These are phyloP conservation scores for Fusarium foetens DNA, from an alignment of 2,329 filamentous ascomycete species.

Conservation along the genomic window DNA sequence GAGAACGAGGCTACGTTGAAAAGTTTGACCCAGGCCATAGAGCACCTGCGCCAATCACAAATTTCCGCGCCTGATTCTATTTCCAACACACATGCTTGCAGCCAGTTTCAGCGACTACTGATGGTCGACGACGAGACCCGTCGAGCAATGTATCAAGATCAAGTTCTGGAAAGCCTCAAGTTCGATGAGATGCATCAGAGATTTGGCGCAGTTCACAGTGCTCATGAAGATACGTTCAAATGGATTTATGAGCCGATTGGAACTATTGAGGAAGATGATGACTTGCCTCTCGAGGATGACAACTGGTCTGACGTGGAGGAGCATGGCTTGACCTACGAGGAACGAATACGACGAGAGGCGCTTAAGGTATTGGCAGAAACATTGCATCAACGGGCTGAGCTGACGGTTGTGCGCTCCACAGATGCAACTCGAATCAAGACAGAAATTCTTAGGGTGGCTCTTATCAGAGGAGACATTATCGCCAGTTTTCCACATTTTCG, in stretches of 20 bases:
- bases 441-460: not conserved
- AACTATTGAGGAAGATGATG: accelerated
- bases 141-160: accelerated
- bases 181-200: not conserved
- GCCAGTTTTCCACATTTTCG: not conserved
- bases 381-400: accelerated
- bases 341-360: accelerated
- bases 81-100: accelerated
- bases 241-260: not conserved
- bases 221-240: not conserved
- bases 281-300: not conserved
- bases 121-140: accelerated
- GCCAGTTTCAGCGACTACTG: accelerated
- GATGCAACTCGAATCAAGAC: not conserved
- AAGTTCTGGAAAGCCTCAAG: not conserved
- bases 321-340: too few relatives aligned
- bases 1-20: not conserved
- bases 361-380: not conserved
- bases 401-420: accelerated
- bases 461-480: not conserved
- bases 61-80: accelerated
- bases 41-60: not conserved
- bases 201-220: not conserved
- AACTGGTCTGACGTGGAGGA: too few relatives aligned
- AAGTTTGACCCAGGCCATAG: not conserved